Evolutionary conservation across 352 stramenopile species (phyloP), one percentile per base, ranked within the genome.

Genomic region (Nothophytophthora sp.): DNA sequence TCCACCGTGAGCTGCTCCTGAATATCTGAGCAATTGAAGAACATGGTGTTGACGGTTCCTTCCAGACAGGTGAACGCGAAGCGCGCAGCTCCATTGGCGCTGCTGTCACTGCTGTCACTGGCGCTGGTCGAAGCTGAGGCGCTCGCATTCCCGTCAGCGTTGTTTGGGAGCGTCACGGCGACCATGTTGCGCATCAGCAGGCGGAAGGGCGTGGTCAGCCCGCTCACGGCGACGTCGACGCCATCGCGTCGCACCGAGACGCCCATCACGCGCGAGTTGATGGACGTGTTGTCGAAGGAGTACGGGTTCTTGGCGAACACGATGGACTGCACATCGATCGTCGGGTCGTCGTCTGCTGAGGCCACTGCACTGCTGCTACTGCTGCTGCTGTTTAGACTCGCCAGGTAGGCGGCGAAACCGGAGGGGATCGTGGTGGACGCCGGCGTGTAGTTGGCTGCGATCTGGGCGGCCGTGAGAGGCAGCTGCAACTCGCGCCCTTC

Each of bases 291-390:
- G 3, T 63, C 67, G 46, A 84, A 88, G 10, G 54, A 67, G 44
- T 88, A 88, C 36, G 69, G 74, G 40, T 88, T 88, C 59, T 86
- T 88, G 0, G 76, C 74, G 44, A 74, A 88, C 15, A 81, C 40
- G 20, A 69, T 84, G 6, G 76, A 85, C 41, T 86, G 76, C n/a
- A 88, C 54, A 40, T 88, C 76, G 9, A 88, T 59, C 2, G 63
- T 65, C 2, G 70, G 69, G n/a, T 85, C 73, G 1, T 53, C 43
- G 45, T 71, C 69, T 5, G 49, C 45, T 1, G 32, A 42, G 1
- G 15, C 42, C 25, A 10, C 13, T 24, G 4, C 34, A 36, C 45
- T 32, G n/a, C 28, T 48, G 9, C 36, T 54, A 25, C 38, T 27
- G 45, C 22, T 54, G 11, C 19, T 24, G 28, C 49, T 63, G 8